A percentile compares a stretch with the other conserved stretches of the same genome.
Evolutionary conservation across 495 filamentous ascomycete genomes (phyloP).

Genomic region (Echria macrotheca): DNA sequence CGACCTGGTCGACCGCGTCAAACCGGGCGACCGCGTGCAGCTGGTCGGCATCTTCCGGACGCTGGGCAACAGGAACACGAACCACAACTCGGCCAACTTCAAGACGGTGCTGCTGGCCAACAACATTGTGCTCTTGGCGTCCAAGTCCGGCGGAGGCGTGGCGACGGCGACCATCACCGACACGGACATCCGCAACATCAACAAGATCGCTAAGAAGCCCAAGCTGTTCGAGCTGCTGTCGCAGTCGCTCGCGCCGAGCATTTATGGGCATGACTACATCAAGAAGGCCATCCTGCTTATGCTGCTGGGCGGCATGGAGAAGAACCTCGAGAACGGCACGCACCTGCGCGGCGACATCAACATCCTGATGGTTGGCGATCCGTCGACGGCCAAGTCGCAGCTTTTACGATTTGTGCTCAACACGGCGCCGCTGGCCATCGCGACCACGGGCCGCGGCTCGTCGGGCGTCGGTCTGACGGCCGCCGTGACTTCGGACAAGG

Average conservation of each 20-base stretch:
- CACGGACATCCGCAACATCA: slow-evolving; percentile 96
- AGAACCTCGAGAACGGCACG: slow-evolving; percentile 96
- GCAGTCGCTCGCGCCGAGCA: slow-evolving; percentile 96
- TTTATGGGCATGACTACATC: slow-evolving; percentile 95
- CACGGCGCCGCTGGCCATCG: slow-evolving; percentile 93
- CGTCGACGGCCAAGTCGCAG: slow-evolving; percentile 97
- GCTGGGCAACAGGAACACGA: slow-evolving; percentile 87
- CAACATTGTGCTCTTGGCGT: slow-evolving; percentile 90
- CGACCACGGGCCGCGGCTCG: slow-evolving; percentile 93
- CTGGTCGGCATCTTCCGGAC: slow-evolving; percentile 91
- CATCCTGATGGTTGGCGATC: slow-evolving; percentile 98
- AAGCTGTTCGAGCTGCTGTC: slow-evolving; percentile 89
- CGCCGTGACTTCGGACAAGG: slow-evolving; percentile 93
- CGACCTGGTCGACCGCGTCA: slow-evolving; percentile 89
- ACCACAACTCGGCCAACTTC: slow-evolving; percentile 82
- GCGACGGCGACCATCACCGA: slow-evolving; percentile 93
- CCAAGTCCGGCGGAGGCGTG: slow-evolving; percentile 91
- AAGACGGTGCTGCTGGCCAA: slow-evolving; percentile 91
- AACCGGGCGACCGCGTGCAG: slow-evolving; percentile 94
- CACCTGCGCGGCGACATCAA: slow-evolving; percentile 99
- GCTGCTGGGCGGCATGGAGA: slow-evolving; percentile 97
- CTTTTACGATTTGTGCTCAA: slow-evolving; percentile 96
- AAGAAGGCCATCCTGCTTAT: slow-evolving; percentile 97
- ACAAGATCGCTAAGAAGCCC: slow-evolving; percentile 93
- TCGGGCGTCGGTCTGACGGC: slow-evolving; percentile 98